These are phyloP conservation scores for Trichosanthes truncata DNA, from an alignment of 306 rosid genomes.

Conservation along the genomic window DNA sequence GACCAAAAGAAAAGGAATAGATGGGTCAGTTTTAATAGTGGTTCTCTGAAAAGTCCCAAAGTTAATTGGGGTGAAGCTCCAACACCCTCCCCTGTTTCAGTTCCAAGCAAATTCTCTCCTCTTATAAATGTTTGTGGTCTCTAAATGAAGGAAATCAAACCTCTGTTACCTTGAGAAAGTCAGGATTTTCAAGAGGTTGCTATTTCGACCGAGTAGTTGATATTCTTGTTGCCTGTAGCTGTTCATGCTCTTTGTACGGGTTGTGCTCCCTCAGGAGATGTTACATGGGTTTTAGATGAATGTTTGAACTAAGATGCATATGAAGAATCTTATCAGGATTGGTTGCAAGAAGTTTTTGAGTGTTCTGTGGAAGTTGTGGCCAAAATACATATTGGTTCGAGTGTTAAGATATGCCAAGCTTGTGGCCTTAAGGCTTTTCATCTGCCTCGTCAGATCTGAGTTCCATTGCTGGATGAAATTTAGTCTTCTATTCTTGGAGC, in stretches of 20 bases:
- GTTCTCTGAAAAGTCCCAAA: too few species aligned
- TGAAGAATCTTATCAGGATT: constrained; percentile 43
- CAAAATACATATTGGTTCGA: constrained; percentile 33
- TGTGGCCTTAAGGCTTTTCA: constrained; percentile 29
- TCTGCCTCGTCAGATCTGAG: constrained; percentile 60
- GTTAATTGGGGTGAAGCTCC: too few species aligned
- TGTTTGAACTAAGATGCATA: constrained; percentile 37
- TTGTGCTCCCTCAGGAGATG: constrained; percentile 38
- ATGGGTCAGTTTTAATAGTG: too few species aligned
- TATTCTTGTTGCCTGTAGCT: constrained; percentile 63
- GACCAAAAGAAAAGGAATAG: too few species aligned
- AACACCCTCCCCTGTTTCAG: too few species aligned
- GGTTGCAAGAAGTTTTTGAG: constrained; percentile 47
- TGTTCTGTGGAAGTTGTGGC: constrained; percentile 69
- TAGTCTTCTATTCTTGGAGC: constrained; percentile 50
- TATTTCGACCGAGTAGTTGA: constrained; percentile 36
- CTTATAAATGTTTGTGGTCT: too few species aligned
- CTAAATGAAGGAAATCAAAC: too few species aligned
- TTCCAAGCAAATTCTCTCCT: too few species aligned
- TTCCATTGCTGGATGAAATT: constrained; percentile 61
- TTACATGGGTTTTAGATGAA: constrained; percentile 28
- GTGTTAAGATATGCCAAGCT: constrained; percentile 40
- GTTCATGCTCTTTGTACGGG: constrained; percentile 75
- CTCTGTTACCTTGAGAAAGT: too few species aligned
- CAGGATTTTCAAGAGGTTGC: too few species aligned